Percentiles rank a stretch among this genome's conserved stretches.
phyloP scores from a whole-genome alignment of 2,329 filamentous ascomycete genomes.

The Penicillium vulpinum region DNA sequence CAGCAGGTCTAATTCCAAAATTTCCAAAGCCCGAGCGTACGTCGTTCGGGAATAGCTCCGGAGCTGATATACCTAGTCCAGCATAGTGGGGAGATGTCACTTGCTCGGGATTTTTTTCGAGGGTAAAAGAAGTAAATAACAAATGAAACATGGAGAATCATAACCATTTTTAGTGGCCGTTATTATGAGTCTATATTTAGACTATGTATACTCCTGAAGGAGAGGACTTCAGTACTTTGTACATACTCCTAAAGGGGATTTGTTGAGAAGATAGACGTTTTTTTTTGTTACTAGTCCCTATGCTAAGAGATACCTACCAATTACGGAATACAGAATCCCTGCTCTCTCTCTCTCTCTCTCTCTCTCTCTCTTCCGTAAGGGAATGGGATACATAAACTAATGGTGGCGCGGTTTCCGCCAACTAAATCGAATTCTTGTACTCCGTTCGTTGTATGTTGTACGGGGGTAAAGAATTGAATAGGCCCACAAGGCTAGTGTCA shows the following conservation, averaged over 20 bases:
- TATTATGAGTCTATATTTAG: slow-evolving; percentile 1
- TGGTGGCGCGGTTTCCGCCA: neutral
- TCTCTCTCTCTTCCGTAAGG: neutral
- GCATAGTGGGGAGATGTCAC: neutral
- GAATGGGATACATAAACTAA: neutral
- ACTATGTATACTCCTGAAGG: neutral
- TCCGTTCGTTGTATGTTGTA: no score
- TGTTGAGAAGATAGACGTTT: neutral
- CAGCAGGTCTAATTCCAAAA: neutral
- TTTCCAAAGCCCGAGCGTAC: neutral
- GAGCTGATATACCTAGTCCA: neutral
- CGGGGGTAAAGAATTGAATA: neutral
- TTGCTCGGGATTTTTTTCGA: no score
- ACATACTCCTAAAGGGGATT: neutral
- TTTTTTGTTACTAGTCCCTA: neutral
- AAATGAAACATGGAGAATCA: neutral
- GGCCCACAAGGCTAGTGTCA: neutral
- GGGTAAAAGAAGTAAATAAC: neutral
- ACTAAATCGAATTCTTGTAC: neutral
- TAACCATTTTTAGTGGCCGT: slow-evolving; percentile 1
- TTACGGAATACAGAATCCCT: neutral
- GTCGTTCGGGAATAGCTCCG: slow-evolving; percentile 1
- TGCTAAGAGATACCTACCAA: neutral
- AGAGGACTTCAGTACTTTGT: neutral
- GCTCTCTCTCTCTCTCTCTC: neutral